A percentile compares a stretch with the other conserved stretches of the same genome.
Conservation (phyloP, 495 filamentous ascomycete species). For the Aspergillus funiculosus region DNA sequence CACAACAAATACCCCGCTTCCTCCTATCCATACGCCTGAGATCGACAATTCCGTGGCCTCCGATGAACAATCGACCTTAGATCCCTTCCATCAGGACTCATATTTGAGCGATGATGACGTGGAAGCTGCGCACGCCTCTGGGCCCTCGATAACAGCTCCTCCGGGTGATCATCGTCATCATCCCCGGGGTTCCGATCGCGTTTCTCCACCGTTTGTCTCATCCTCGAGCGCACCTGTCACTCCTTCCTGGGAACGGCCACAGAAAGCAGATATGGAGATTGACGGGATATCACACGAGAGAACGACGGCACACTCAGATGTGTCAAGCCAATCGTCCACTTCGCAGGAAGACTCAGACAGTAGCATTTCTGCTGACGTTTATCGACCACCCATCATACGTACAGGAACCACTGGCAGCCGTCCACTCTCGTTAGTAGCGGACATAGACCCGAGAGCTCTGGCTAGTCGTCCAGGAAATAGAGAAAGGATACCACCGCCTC, state of each 20-base stretch:
- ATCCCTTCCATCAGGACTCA: conserved; percentile 30
- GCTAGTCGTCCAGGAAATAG: conserved; percentile 22
- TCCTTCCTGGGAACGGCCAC: conserved; percentile 10
- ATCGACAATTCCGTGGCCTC: conserved; percentile 26
- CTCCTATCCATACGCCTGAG: conserved; percentile 19
- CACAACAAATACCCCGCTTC: conserved; percentile 13
- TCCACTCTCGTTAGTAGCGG: conserved; percentile 29
- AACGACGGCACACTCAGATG: conserved; percentile 2
- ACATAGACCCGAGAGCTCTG: conserved; percentile 36
- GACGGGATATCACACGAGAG: not conserved
- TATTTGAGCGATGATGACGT: conserved; percentile 23
- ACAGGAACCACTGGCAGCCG: conserved; percentile 26
- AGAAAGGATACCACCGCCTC: conserved; percentile 48
- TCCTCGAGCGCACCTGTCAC: conserved; percentile 19
- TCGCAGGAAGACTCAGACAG: conserved; percentile 27
- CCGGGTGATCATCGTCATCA: not conserved
- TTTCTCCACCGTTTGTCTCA: conserved; percentile 29
- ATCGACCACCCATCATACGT: conserved; percentile 40
- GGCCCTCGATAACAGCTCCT: conserved; percentile 1
- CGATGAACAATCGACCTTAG: conserved; percentile 22
- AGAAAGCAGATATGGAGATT: not conserved
- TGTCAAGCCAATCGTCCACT: conserved; percentile 7
- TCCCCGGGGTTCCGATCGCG: conserved; percentile 17
- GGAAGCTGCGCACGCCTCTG: conserved; percentile 2
- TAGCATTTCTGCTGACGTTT: conserved; percentile 44